phyloP scores from a whole-genome alignment of 2,329 filamentous ascomycete species.

The Ustilaginoidea virens region DNA sequence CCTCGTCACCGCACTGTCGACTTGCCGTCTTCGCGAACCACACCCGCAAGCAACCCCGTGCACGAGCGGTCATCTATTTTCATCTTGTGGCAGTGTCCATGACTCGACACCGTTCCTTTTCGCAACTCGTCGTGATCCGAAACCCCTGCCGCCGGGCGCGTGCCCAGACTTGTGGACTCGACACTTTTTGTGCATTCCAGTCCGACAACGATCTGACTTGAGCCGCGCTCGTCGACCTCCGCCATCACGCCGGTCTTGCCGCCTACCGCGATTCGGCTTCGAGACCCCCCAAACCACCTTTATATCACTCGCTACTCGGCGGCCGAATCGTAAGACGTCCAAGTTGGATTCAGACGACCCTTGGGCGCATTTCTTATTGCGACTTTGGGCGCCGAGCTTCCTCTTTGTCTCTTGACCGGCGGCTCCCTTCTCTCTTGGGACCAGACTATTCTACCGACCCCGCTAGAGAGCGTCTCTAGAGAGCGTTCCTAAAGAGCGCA shows the following conservation, averaged over 20 bases:
- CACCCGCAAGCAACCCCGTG: too few relatives aligned
- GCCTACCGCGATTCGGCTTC: conserved; percentile 1
- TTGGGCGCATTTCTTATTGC: conserved; percentile 1
- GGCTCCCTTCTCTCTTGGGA: too few relatives aligned
- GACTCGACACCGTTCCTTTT: too few relatives aligned
- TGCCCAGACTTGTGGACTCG: conserved; percentile 4
- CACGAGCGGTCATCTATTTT: too few relatives aligned
- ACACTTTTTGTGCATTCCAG: conserved; percentile 3
- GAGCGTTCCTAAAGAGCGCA: too few relatives aligned
- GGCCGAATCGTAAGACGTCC: conserved; percentile 2
- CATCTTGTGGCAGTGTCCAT: too few relatives aligned
- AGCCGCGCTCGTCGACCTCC: not conserved
- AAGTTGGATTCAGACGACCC: not conserved
- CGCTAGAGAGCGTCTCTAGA: too few relatives aligned
- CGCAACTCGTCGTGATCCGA: too few relatives aligned
- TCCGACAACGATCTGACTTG: not conserved
- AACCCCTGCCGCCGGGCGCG: conserved; percentile 3
- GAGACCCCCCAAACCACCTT: not conserved
- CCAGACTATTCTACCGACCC: too few relatives aligned
- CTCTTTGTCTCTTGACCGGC: not conserved
- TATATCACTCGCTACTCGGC: not conserved
- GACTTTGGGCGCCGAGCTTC: conserved; percentile 1
- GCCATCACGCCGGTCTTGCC: not conserved
- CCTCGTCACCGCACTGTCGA: too few relatives aligned
- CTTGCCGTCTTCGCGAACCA: too few relatives aligned